These are phyloP conservation scores for Epichloe coenophiala DNA, from an alignment of 2,329 filamentous ascomycete species.

Conservation along the genomic window DNA sequence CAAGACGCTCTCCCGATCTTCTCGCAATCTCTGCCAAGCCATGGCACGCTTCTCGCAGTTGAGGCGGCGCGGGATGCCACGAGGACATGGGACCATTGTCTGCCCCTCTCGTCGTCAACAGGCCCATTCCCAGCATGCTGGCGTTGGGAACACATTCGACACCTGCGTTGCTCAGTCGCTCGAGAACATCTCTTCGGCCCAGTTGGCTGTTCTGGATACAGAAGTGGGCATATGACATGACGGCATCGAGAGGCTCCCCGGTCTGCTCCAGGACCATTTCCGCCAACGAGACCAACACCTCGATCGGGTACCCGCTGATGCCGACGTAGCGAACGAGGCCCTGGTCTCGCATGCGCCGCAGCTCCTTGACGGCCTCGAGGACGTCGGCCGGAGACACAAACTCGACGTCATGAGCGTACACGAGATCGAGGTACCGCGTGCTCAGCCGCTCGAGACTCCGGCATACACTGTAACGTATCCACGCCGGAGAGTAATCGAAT, in stretches of 20 bases:
- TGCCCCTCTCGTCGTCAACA: slow-evolving; percentile 66
- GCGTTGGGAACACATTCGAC: slow-evolving; percentile 81
- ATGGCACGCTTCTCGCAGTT: slow-evolving; percentile 51
- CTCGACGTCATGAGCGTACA: slow-evolving; percentile 72
- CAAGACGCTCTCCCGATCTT: slow-evolving; percentile 55
- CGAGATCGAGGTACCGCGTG: slow-evolving; percentile 59
- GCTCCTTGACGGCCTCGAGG: slow-evolving; percentile 52
- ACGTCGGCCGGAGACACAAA: slow-evolving; percentile 57
- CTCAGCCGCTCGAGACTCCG: slow-evolving; percentile 51
- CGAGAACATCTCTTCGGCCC: slow-evolving; percentile 26
- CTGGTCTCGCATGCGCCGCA: slow-evolving; percentile 63
- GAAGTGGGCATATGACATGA: slow-evolving; percentile 84
- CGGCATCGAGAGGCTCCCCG: slow-evolving; percentile 74
- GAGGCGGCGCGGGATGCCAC: slow-evolving; percentile 74
- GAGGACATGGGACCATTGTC: slow-evolving; percentile 65
- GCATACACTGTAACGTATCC: slow-evolving; percentile 48
- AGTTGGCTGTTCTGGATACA: slow-evolving; percentile 62
- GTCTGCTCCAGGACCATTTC: slow-evolving; percentile 57
- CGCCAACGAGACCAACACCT: slow-evolving; percentile 54
- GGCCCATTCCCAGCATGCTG: slow-evolving; percentile 84
- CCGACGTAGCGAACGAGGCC: slow-evolving; percentile 70
- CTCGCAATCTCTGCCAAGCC: slow-evolving; percentile 50
- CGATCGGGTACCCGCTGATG: slow-evolving; percentile 81
- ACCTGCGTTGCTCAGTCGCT: slow-evolving; percentile 52
- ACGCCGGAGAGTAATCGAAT: slow-evolving; percentile 59